These are phyloP conservation scores for Aspergillus sp. DNA, from an alignment of 2,329 filamentous ascomycete species.

Conservation along the genomic window DNA sequence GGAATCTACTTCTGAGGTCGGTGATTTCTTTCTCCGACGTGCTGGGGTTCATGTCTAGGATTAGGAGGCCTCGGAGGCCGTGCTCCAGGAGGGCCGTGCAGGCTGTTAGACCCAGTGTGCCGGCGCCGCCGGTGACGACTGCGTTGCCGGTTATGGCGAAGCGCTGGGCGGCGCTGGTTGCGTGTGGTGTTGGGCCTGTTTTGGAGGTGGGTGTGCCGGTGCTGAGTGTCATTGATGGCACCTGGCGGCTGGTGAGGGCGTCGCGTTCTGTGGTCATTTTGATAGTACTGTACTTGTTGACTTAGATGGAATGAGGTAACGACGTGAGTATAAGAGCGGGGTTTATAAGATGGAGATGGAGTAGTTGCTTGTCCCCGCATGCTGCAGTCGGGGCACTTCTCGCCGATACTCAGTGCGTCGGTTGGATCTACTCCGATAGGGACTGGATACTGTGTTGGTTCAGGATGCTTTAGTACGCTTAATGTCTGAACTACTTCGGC, in stretches of 20 bases:
- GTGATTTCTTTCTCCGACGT: slow-evolving; percentile 43
- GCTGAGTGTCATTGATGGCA: slow-evolving; percentile 8
- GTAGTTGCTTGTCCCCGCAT: no score
- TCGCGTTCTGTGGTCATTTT: slow-evolving; percentile 17
- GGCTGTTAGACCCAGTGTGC: slow-evolving; percentile 60
- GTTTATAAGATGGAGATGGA: no score
- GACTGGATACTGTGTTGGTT: no score
- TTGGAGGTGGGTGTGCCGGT: slow-evolving; percentile 1
- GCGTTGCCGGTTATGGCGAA: slow-evolving; percentile 22
- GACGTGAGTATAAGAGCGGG: no score
- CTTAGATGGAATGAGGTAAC: no score
- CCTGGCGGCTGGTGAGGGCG: slow-evolving; percentile 10
- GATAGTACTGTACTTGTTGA: background rate
- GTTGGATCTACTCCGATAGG: no score
- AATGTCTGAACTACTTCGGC: background rate
- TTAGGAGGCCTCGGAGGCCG: slow-evolving; percentile 62
- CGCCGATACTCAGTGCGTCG: no score
- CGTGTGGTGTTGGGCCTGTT: background rate
- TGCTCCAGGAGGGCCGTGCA: slow-evolving; percentile 67
- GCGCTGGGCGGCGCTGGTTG: background rate
- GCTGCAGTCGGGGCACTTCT: no score
- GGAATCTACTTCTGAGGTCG: slow-evolving; percentile 55
- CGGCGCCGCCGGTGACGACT: slow-evolving; percentile 64
- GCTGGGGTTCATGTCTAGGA: slow-evolving; percentile 50
- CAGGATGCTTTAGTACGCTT: no score